Evolutionary conservation across 208 protist species (phyloP).

Genomic region (Strigomonas culicis): DNA sequence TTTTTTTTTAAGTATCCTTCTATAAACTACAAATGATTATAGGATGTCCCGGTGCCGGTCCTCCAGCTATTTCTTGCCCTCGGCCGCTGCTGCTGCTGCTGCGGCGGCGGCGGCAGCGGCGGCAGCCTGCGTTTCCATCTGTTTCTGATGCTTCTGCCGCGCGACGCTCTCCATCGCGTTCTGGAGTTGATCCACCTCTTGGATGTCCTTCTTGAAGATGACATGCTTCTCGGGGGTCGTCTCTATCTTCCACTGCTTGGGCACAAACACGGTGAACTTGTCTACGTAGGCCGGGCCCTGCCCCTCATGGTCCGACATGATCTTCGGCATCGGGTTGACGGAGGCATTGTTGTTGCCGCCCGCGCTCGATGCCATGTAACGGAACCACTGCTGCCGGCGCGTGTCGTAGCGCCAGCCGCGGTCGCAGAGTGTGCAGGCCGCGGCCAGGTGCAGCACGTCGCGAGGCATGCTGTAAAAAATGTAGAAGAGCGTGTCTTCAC

Average conservation of each 20-base stretch:
- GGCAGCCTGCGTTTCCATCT: slow-evolving; percentile 10
- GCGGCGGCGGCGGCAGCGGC: neutral
- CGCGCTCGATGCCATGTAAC: neutral
- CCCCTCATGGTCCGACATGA: neutral
- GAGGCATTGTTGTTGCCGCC: neutral
- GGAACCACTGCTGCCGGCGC: slow-evolving; percentile 67
- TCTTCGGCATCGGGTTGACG: neutral
- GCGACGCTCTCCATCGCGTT: slow-evolving; percentile 45
- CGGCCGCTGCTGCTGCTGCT: too few relatives aligned
- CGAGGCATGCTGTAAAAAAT: slow-evolving; percentile 98
- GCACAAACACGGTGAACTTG: slow-evolving; percentile 63
- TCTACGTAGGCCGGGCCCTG: slow-evolving; percentile 17
- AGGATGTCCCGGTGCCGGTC: too few relatives aligned
- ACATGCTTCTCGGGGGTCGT: slow-evolving; percentile 34
- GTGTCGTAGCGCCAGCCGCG: slow-evolving; percentile 91
- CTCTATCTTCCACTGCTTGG: slow-evolving; percentile 56
- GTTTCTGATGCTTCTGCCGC: slow-evolving; percentile 14
- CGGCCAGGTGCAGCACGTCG: slow-evolving; percentile 94
- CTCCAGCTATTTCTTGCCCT: too few relatives aligned
- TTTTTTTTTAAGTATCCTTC: slow-evolving; percentile 11
- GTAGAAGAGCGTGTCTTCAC: slow-evolving; percentile 97
- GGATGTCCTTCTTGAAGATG: slow-evolving; percentile 36
- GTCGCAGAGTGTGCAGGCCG: slow-evolving; percentile 90
- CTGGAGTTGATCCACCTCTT: slow-evolving; percentile 43
- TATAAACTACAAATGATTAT: too few relatives aligned